Evolutionary conservation across 148 eudicot species (phyloP), one percentile per base, ranked within the genome.

Genomic region (Cornus suecica): DNA sequence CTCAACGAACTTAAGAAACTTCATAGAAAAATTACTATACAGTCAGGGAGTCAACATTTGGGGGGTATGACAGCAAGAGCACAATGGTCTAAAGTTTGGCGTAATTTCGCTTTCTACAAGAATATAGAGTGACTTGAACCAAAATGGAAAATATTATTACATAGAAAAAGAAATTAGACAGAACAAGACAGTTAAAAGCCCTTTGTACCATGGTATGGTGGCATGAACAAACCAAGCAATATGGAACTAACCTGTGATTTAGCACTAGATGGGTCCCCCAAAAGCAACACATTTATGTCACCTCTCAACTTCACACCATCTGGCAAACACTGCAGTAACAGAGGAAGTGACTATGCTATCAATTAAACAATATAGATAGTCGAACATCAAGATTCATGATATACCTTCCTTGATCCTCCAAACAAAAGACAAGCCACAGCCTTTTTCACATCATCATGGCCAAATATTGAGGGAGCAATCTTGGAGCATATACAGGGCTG

Each of bases 1-100:
- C 90, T 96, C 99, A 24, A 96, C 99, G 76, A 96, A 96, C 87
- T 96, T 96, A 45, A 96, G 94, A 81, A 96, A 96, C 99, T 96
- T 60, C 86, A 89, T 65, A 58, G 23, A 24, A 68, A 72, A 79
- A 78, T 58, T 24, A 77, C 23, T 26, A 80, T 41, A 54, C 28
- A 22, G 65, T 20, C 10, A 69, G 27, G 68, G 22, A 34, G 23
- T 61, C 32, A 61, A n/a, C 26, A 51, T 31, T 42, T 65, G 29
- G 27, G 4, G 9, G 0, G n/a, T n/a, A 10, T 65, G 25, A 67
- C 66, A 75, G 48, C 31, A 51, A 75, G 51, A 65, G 42, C 45
- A 63, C 29, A 51, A 45, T 27, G 0, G 18, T 26, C 52, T 41
- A 4, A 22, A 41, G 9, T 24, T 51, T 16, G 14, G 13, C 25